Base-by-base conservation (phyloP, 2,329 filamentous ascomycete species). In the Albophoma yamanashiensis region DNA sequence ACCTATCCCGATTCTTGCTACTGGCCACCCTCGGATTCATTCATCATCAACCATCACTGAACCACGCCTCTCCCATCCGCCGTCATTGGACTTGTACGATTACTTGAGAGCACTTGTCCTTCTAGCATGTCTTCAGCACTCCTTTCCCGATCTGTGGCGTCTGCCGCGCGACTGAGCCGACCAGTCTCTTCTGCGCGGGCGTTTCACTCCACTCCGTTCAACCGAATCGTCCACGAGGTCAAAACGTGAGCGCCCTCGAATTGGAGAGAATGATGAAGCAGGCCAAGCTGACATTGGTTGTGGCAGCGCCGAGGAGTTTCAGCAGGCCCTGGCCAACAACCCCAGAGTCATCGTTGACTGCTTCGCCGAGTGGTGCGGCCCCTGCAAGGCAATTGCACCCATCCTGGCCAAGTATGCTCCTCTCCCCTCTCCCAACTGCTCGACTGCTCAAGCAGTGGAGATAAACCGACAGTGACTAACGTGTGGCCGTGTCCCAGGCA, bases 281-380 rank as follows among this genome's bases (percentile, higher is more conserved):
- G 31, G 12, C 20, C 9, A 5, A 20, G 59, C 39, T 66, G n/a
- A 64, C 31, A 0, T 25, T 6, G 3, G n/a, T 9, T 5, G 7
- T 25, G 59, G 63, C 63, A 89, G 86, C 65, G 82, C 80, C 70
- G 70, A 76, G 31, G 83, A 86, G 38, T 92, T 84, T 74, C 72
- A 83, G 59, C 69, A 73, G 39, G 81, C 82, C 60, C 67, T 88
- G 62, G 71, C 77, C 59, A 69, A 77, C 67, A 66, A 71, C 59
- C 75, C 85, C 69, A 80, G 80, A 58, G 83, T 96, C 67, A 78
- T 97, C 62, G 78, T 97, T 69, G 93, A 97, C 79, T 92, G 86
- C 79, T 92, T 89, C 75, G 92, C 92, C 60, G 85, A 80, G 64
- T 97, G 92, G 92, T 97, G 92, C 80, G 91, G 91, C 63, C 92